These are phyloP conservation scores for Penicillium sumatraense DNA, from an alignment of 2,329 filamentous ascomycete species.

Conservation along the genomic window DNA sequence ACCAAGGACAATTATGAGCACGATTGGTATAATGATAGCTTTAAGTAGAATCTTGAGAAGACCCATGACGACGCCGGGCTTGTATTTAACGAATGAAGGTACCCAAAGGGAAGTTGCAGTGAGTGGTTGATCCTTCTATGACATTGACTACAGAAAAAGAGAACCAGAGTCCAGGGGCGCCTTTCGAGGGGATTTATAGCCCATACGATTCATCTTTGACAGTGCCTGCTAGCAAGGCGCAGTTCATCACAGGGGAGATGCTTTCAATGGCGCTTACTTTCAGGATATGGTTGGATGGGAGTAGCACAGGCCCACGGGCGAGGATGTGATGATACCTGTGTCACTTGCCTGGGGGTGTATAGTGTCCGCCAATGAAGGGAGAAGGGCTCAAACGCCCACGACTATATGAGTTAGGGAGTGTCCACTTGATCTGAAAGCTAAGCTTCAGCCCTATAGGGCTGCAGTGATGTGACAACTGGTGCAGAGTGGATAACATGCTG, in stretches of 20 bases:
- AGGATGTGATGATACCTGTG: slow-evolving; percentile 8
- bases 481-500: slow-evolving; percentile 9
- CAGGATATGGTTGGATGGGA: slow-evolving; percentile 7
- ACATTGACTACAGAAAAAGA: background rate
- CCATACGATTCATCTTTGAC: background rate
- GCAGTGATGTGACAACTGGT: slow-evolving; percentile 8
- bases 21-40: slow-evolving; percentile 25
- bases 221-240: background rate
- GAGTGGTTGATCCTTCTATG: background rate
- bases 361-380: background rate
- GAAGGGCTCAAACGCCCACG: too few relatives aligned
- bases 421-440: background rate
- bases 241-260: background rate
- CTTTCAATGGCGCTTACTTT: slow-evolving; percentile 11
- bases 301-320: background rate
- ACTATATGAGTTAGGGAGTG: background rate
- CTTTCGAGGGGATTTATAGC: slow-evolving; percentile 7
- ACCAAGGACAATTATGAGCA: slow-evolving; percentile 15
- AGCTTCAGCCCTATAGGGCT: slow-evolving; percentile 19
- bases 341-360: background rate
- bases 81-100: too few relatives aligned
- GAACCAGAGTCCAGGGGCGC: background rate
- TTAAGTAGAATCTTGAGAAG: slow-evolving; percentile 26
- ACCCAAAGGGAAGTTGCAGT: background rate
- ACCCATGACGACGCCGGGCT: slow-evolving; percentile 24